Conservation (phyloP, 768 basidiomycete genomes). For the Boletus subparvulus region DNA sequence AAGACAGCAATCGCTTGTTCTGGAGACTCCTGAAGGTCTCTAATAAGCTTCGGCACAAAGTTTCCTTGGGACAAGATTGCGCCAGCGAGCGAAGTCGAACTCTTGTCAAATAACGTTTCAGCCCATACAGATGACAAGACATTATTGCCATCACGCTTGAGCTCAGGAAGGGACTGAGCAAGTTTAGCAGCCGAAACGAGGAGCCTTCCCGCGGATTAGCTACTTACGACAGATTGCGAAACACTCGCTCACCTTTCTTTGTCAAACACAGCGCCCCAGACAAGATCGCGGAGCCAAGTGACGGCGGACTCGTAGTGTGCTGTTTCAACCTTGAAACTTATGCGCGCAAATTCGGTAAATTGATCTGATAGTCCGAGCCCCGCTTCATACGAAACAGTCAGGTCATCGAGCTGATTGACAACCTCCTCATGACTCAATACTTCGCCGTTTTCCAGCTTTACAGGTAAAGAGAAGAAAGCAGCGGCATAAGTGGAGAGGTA, state of each 20-base stretch:
- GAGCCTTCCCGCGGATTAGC: constrained; percentile 48
- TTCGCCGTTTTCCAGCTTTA: constrained; percentile 68
- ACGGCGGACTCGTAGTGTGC: constrained; percentile 78
- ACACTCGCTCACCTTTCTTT: constrained; percentile 59
- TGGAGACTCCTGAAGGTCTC: constrained; percentile 71
- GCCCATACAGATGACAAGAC: constrained; percentile 73
- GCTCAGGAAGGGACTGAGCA: constrained; percentile 84
- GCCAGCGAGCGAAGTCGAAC: constrained; percentile 66
- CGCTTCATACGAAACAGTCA: constrained; percentile 85
- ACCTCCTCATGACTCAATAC: constrained; percentile 84
- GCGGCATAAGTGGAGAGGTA: constrained; percentile 76
- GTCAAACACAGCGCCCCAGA: constrained; percentile 75
- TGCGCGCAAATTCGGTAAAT: constrained; percentile 74
- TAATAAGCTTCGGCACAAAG: constrained; percentile 72
- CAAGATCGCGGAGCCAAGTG: constrained; percentile 80
- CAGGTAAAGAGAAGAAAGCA: constrained; percentile 86
- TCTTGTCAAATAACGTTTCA: constrained; percentile 63
- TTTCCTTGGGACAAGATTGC: constrained; percentile 74
- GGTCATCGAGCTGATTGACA: constrained; percentile 83
- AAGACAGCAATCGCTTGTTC: constrained; percentile 70
- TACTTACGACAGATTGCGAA: neutral
- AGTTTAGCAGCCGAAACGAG: constrained; percentile 85
- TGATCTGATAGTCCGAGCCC: constrained; percentile 58
- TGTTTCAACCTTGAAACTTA: constrained; percentile 84
- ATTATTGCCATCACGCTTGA: constrained; percentile 85